Evolutionary conservation across 106 monocot genomes (phyloP), one percentile per base, ranked within the genome.

Genomic region (Acorus gramineus): DNA sequence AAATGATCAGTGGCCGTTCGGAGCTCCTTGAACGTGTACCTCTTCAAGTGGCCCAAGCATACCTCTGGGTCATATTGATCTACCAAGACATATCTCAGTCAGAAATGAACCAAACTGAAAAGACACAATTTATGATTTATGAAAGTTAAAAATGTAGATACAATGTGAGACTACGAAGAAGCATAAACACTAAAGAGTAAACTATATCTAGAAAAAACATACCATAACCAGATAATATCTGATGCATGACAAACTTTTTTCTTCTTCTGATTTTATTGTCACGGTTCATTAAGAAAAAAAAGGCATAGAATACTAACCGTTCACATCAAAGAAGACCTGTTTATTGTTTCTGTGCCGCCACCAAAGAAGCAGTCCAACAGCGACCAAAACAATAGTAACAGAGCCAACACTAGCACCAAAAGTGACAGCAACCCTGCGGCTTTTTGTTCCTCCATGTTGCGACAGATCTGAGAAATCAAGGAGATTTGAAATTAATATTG

Each of bases 11-110:
- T 95, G 6, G 95, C 90, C 42, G 71, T 57, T 53, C 82, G 77
- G 6, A 95, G 85, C 76, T 90, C 95, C 80, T 95, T 95, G 11
- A 95, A 82, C 2, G 86, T 72, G 66, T 71, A 95, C 7, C 86
- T 75, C 73, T 87, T 90, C 63, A 95, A 69, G 53, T 95, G 90
- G 12, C 95, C 90, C 67, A 87, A 63, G 63, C 80, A 78, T 44
- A 90, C 73, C 73, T 95, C 95, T 42, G 86, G 82, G 54, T 90
- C 90, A 72, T 87, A 85, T 72, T 95, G 95, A 69, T 95, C 95
- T 95, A 85, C 60, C 57, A 68, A 59, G 49, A 45, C 49, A 11
- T 53, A 46, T 53, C 28, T 28, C 28, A 28, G 28, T 28, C 28
- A 28, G 12, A 46, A 61, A 61, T 3, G 42, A 58, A 58, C 57